Conservation (phyloP, 2,329 filamentous ascomycete genomes). For the Colletotrichum destructivum region DNA sequence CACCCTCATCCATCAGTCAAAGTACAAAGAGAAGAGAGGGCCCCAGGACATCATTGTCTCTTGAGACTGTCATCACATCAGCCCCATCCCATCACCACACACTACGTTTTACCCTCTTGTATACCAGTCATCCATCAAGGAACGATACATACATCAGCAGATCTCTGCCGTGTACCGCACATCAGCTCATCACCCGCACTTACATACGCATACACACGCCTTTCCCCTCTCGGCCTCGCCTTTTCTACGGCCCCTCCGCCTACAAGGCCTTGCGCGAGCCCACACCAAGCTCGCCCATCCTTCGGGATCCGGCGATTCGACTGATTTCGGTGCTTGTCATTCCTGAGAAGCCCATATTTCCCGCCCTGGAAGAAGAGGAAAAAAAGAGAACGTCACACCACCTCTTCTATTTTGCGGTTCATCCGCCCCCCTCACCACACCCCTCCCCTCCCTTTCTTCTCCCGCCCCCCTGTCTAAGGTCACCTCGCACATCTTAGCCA, state of each 20-base stretch:
- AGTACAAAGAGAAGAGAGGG: conserved; percentile 23
- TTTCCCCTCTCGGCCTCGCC: conserved; percentile 7
- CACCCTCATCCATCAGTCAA: not conserved
- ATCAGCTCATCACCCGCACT: conserved; percentile 17
- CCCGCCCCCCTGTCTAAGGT: conserved; percentile 33
- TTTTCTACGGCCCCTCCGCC: conserved; percentile 14
- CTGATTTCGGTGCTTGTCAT: conserved; percentile 27
- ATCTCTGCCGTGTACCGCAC: conserved; percentile 6
- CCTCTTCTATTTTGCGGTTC: conserved; percentile 18
- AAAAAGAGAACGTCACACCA: conserved; percentile 30
- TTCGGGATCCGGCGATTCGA: conserved; percentile 39
- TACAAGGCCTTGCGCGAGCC: conserved; percentile 12
- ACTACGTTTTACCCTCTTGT: not conserved
- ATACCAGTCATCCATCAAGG: conserved; percentile 5
- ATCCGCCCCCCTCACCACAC: conserved; percentile 7
- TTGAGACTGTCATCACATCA: not conserved
- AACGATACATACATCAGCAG: conserved; percentile 11
- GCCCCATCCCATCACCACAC: not conserved
- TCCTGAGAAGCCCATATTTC: conserved; percentile 11
- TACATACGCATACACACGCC: conserved; percentile 8
- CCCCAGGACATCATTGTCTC: conserved; percentile 3
- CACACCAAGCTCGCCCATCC: conserved; percentile 32
- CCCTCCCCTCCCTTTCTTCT: not conserved
- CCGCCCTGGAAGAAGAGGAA: conserved; percentile 4
- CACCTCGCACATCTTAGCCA: conserved; percentile 39